Base-by-base conservation (phyloP, 768 basidiomycete species). In the Xerocomellus dryophilus region DNA sequence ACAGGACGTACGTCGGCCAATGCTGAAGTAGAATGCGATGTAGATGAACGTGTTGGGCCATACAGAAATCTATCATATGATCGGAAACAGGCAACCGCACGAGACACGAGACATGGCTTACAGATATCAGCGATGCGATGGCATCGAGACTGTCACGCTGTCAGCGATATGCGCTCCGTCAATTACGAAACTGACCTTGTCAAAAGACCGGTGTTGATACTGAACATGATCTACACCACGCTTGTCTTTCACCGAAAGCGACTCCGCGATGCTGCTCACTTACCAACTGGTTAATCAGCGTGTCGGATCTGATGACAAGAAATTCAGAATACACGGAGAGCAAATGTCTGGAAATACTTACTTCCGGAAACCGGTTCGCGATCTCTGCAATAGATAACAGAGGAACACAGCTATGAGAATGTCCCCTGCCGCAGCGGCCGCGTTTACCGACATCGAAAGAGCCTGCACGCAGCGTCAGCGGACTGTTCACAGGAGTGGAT, bases 281-380 rank as follows among this genome's bases (percentile, higher is more conserved):
- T 43, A 67, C 66, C 54, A 83, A 56, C 50, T 71, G 75, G 52
- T 71, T 81, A 55, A 84, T 78, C 65, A 83, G 73, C 1, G 70
- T 76, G 56, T 83, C 81, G 8, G 79, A 80, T 39, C 66, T 68
- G 23, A 40, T 4, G 11, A 43, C 10, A 14, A 15, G 6, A 25
- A 4, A n/a, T 43, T 54, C 29, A 56, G 36, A 47, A 43, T 9
- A 17, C 7, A 34, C 17, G n/a, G 2, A 1, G n/a, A 35, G 23
- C 18, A 17, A 31, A 31, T 10, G 36, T 3, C 14, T n/a, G 7
- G 15, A 41, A 36, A 35, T 3, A 17, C 8, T 32, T 29, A 65
- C 80, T 67, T 77, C 44, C 70, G 73, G 66, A 82, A 83, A 3
- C 81, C 80, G 7, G 82, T 81, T 10, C 80, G 73, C 1, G 80